Evolutionary conservation across 2,329 filamentous ascomycete species (phyloP).

Genomic region (Monosporascus ibericus): DNA sequence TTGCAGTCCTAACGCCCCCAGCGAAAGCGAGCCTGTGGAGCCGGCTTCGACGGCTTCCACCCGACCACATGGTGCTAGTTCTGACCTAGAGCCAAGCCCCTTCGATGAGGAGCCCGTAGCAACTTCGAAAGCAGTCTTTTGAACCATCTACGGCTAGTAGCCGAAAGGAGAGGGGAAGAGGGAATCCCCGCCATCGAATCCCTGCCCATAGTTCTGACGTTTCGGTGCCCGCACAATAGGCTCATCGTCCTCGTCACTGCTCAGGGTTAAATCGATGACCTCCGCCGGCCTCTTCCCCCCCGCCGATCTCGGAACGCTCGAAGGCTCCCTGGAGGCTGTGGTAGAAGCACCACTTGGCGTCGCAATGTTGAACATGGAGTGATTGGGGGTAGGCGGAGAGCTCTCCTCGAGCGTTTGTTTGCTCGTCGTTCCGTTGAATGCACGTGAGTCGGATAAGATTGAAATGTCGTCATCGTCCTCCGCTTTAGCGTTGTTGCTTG

Average conservation of each 20-base stretch:
- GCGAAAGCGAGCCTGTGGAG: no score
- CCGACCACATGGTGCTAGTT: no score
- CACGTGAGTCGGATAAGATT: slow-evolving; percentile 37
- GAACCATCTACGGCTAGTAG: slow-evolving; percentile 4
- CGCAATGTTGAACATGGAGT: slow-evolving; percentile 10
- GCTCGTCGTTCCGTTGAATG: slow-evolving; percentile 31
- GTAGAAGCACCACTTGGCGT: slow-evolving; percentile 13
- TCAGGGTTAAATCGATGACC: slow-evolving; percentile 55
- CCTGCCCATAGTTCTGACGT: slow-evolving; percentile 30
- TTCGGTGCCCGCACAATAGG: slow-evolving; percentile 38
- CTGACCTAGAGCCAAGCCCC: no score
- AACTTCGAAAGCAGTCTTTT: no score
- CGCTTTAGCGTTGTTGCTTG: slow-evolving; percentile 20
- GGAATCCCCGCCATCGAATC: slow-evolving; percentile 3
- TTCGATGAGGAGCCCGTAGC: no score
- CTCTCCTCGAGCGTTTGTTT: slow-evolving; percentile 18
- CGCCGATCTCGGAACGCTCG: slow-evolving; percentile 29
- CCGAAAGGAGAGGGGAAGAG: slow-evolving; percentile 6
- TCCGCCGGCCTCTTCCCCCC: slow-evolving; percentile 32
- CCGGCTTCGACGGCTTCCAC: no score
- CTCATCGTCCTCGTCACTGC: slow-evolving; percentile 46
- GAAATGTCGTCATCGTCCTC: slow-evolving; percentile 47
- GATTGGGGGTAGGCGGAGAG: slow-evolving; percentile 14
- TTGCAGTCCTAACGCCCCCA: no score
- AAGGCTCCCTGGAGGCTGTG: slow-evolving; percentile 20